Evolutionary conservation across 768 basidiomycete species (phyloP), one percentile per base, ranked within the genome.

Genomic region (Clitopilus passeckerianus): DNA sequence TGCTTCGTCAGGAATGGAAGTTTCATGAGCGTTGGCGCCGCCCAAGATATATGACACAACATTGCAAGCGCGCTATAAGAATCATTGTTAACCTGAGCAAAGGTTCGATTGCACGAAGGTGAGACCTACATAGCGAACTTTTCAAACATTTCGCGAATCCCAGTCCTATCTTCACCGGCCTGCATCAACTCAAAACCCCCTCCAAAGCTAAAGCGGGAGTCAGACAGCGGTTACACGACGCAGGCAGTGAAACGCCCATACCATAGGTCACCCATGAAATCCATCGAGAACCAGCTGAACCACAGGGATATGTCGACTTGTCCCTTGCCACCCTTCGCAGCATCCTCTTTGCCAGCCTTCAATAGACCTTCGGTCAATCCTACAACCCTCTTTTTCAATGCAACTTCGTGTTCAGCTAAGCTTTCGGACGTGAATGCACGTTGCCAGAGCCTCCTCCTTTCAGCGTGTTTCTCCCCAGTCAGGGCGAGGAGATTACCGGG

Each of bases 191-290:
- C 70, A 27, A 72, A 75, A 1, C 70, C 69, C 12, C 72, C 71
- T 22, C 75, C 74, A 56, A 77, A 78, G 14, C 65, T 68, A n/a
- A 22, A 27, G 44, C 7, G 3, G 16, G 27, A 53, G 16, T 23
- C 30, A 23, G 18, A 24, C 23, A 22, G 27, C 16, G 46, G 34
- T 12, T 6, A 54, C 7, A 30, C 27, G 44, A 53, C n/a, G 20
- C 15, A 2, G 24, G 30, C 4, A 27, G 54, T 18, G 24, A 20
- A 68, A 57, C 30, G 20, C 5, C 67, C 64, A 34, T 60, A 75
- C 72, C 74, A 74, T 67, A 78, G 71, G 58, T 76, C 75, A 7
- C 74, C 72, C 75, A 78, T 76, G 59, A 77, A 74, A 59, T 78
- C 77, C 53, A 71, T 70, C 66, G 74, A 58, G 57, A 79, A 77